phyloP scores from a whole-genome alignment of 2,329 filamentous ascomycete genomes.

The Fusarium pseudocircinatum region DNA sequence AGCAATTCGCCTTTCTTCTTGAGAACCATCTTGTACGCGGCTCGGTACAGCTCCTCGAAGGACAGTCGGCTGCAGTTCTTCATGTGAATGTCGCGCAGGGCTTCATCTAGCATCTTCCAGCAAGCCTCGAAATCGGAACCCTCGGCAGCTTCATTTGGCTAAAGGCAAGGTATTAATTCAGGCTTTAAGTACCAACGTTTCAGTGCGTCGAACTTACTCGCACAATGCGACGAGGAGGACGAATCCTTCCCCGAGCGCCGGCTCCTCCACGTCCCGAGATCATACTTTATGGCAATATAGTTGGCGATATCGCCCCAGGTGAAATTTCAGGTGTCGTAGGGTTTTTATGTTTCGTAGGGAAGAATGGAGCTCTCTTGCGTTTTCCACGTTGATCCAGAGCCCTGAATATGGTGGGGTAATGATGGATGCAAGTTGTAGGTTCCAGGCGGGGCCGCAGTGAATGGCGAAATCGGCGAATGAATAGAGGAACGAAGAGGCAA shows the following conservation, averaged over 20 bases:
- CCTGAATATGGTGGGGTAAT: conserved; percentile 33
- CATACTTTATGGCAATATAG: conserved; percentile 47
- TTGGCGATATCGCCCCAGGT: conserved; percentile 11
- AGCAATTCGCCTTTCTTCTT: conserved; percentile 85
- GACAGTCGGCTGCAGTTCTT: conserved; percentile 90
- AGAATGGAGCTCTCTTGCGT: neutral
- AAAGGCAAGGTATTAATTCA: conserved; percentile 36
- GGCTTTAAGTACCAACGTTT: neutral
- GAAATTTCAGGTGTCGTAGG: neutral
- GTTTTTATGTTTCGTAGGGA: neutral
- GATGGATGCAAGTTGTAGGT: conserved; percentile 9
- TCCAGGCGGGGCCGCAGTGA: conserved; percentile 24
- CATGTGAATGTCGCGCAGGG: conserved; percentile 87
- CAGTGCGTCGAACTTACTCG: conserved; percentile 49
- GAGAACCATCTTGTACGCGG: conserved; percentile 91
- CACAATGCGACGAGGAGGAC: conserved; percentile 55
- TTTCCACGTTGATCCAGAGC: conserved; percentile 6
- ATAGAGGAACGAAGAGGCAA: neutral
- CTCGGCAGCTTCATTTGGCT: conserved; percentile 58
- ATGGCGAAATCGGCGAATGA: neutral
- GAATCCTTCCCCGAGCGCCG: conserved; percentile 53
- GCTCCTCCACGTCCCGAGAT: conserved; percentile 60
- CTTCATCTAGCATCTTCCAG: conserved; percentile 80
- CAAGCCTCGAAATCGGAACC: conserved; percentile 84
- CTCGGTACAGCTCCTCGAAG: conserved; percentile 95